Percentiles rank a stretch among this genome's conserved stretches.
phyloP scores from a whole-genome alignment of 331 rosid species.

The Malus hybrid region DNA sequence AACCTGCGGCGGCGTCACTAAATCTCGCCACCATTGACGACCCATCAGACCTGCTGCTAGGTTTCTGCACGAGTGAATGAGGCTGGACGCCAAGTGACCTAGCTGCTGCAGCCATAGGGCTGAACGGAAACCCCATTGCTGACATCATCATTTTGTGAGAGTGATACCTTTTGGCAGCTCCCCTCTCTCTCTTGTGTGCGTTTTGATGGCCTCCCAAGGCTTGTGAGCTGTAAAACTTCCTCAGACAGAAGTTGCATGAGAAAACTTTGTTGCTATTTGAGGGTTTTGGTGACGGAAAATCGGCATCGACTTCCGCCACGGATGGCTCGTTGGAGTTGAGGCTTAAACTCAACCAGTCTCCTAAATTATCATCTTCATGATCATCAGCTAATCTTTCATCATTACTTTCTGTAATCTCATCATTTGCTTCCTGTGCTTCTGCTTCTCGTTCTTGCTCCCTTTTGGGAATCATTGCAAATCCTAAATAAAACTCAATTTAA shows the following conservation, averaged over 20 bases:
- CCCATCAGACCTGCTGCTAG: slow-evolving; percentile 25
- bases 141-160: slow-evolving; percentile 38
- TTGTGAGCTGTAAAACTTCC: slow-evolving; percentile 73
- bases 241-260: slow-evolving; percentile 78
- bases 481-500: not conserved
- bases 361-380: slow-evolving; percentile 21
- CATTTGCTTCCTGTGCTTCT: not conserved
- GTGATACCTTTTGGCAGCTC: slow-evolving; percentile 53
- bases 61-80: slow-evolving; percentile 54
- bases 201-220: slow-evolving; percentile 90
- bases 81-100: slow-evolving; percentile 49
- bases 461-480: slow-evolving; percentile 12
- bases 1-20: slow-evolving; percentile 13
- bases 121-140: slow-evolving; percentile 28
- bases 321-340: slow-evolving; percentile 15
- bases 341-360: slow-evolving; percentile 66
- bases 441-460: not conserved
- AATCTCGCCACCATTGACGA: slow-evolving; percentile 31
- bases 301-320: not conserved
- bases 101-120: slow-evolving; percentile 6
- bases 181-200: slow-evolving; percentile 85
- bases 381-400: not conserved
- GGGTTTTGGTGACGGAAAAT: slow-evolving; percentile 17
- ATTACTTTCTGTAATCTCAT: not conserved
- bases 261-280: slow-evolving; percentile 30